These are phyloP conservation scores for Lasiodiplodia gonubiensis DNA, from an alignment of 2,329 filamentous ascomycete species.

Conservation along the genomic window DNA sequence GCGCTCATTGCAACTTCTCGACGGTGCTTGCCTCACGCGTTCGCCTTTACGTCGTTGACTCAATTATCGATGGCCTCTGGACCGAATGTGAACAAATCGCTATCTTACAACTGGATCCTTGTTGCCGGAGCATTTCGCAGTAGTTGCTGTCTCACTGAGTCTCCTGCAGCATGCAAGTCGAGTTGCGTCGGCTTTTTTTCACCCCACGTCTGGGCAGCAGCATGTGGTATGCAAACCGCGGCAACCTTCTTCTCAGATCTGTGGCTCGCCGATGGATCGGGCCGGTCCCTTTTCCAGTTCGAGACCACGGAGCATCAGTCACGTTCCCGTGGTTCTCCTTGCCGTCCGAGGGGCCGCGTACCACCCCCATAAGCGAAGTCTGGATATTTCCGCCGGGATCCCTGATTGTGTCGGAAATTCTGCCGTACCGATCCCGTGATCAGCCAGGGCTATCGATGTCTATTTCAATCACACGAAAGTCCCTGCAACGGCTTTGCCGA, in stretches of 20 bases:
- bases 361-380: neutral
- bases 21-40: neutral
- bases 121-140: neutral
- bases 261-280: slow-evolving; percentile 20
- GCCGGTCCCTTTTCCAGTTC: slow-evolving; percentile 23
- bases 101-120: neutral
- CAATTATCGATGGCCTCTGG: neutral
- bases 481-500: slow-evolving; percentile 23
- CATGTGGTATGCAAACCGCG: slow-evolving; percentile 3
- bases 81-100: no score
- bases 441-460: neutral
- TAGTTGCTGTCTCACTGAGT: neutral
- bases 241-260: slow-evolving; percentile 1
- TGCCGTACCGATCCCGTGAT: neutral
- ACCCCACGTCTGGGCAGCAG: neutral
- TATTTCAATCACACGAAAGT: slow-evolving; percentile 9
- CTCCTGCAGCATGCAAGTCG: slow-evolving; percentile 19
- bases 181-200: slow-evolving; percentile 9
- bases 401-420: neutral
- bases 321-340: slow-evolving; percentile 5
- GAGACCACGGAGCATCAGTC: slow-evolving; percentile 3
- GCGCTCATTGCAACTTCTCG: neutral
- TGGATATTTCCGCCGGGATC: neutral
- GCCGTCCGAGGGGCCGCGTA: neutral
- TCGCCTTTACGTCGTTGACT: neutral